Percentiles rank a stretch among this genome's conserved stretches.
Conservation (phyloP, 495 filamentous ascomycete genomes). For the Parathielavia hyrcaniae region DNA sequence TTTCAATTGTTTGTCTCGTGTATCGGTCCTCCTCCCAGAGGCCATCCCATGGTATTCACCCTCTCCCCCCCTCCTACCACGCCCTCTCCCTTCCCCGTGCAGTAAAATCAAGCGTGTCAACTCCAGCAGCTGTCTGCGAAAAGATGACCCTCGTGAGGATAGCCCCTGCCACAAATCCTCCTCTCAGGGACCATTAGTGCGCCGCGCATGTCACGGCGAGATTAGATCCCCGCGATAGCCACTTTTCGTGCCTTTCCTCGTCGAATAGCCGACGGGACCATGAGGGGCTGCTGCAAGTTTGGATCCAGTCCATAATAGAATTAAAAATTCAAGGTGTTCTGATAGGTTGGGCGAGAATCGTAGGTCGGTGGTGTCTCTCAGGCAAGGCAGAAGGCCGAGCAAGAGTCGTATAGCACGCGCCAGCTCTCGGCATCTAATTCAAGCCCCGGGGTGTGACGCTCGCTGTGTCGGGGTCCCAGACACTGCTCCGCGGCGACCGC, state of each 20-base stretch:
- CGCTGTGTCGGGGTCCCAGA: not conserved
- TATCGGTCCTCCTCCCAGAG: not conserved
- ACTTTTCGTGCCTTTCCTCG: not conserved
- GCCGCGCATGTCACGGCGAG: not conserved
- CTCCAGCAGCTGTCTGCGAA: not conserved
- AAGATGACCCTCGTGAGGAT: not conserved
- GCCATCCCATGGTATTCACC: conserved; percentile 13
- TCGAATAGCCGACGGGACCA: not conserved
- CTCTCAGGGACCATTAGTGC: not conserved
- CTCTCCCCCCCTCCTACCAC: no score
- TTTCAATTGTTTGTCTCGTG: conserved; percentile 5
- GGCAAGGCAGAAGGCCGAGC: not conserved
- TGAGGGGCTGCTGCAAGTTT: not conserved
- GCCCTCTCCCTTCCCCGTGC: not conserved
- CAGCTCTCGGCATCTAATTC: not conserved
- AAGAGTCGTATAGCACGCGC: not conserved
- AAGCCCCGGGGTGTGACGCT: conserved; percentile 6
- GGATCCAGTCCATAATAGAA: conserved; percentile 16
- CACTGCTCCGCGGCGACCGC: not conserved
- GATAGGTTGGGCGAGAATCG: not conserved
- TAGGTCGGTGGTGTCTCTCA: not conserved
- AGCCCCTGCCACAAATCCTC: not conserved
- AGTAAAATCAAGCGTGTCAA: not conserved
- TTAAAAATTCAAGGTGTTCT: conserved; percentile 9
- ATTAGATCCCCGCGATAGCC: not conserved